Percentiles rank a stretch among this genome's conserved stretches.
Evolutionary conservation across 192 early-diverging fungal species (phyloP).

Genomic region (Radiomyces spectabilis): DNA sequence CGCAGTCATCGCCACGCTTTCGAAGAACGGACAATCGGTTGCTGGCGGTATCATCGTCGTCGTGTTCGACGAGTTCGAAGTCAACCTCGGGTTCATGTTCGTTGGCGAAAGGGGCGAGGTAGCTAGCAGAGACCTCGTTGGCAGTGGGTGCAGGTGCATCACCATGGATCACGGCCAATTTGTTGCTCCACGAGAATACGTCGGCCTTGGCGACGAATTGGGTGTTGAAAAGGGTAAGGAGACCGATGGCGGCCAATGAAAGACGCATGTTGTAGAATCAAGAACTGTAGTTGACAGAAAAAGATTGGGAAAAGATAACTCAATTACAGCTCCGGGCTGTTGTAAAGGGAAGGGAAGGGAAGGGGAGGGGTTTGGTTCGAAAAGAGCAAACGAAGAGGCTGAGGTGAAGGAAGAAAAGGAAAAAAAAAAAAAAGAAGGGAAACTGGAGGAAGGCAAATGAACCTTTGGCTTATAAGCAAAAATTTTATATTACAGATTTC

Average conservation of each 20-base stretch:
- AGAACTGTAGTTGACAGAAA: neutral
- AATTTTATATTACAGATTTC: neutral
- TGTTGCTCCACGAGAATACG: neutral
- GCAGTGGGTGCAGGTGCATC: neutral
- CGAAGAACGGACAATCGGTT: neutral
- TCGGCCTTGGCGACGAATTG: conserved; percentile 1
- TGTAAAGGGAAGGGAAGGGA: neutral
- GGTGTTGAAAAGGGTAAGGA: conserved; percentile 1
- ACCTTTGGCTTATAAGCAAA: neutral
- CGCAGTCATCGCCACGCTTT: conserved; percentile 12
- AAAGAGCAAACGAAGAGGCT: neutral
- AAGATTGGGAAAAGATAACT: neutral
- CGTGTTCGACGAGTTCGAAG: conserved; percentile 8
- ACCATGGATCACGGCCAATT: neutral
- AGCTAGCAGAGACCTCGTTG: conserved; percentile 1
- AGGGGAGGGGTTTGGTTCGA: neutral
- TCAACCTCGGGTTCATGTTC: neutral
- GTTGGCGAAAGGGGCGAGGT: neutral
- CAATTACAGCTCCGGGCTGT: neutral
- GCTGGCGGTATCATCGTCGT: conserved; percentile 1
- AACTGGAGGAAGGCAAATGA: neutral
- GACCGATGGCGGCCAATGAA: conserved; percentile 6
- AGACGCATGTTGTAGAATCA: neutral
- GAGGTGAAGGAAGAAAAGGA: neutral
- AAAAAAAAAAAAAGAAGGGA: neutral